phyloP scores from a whole-genome alignment of 2,329 filamentous ascomycete genomes.

The Aschersonia sp. region DNA sequence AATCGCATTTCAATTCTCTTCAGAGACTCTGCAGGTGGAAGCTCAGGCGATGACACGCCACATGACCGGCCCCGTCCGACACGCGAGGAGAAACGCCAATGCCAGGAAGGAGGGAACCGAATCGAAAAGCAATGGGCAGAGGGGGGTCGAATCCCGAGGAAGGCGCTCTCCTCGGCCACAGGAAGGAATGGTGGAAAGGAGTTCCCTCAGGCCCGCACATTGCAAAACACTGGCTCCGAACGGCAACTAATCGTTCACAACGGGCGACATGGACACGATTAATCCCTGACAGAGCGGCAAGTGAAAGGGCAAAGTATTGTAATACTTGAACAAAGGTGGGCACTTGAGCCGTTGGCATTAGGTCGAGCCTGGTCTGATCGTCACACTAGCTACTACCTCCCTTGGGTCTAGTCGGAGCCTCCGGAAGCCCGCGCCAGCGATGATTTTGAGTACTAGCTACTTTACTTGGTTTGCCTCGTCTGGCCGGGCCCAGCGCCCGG shows the following conservation, averaged over 20 bases:
- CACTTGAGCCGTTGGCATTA: not conserved
- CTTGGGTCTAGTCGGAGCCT: not conserved
- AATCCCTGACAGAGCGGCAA: not conserved
- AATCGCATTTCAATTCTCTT: not conserved
- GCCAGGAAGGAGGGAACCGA: not conserved
- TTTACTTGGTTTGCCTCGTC: no score
- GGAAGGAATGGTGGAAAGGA: no score
- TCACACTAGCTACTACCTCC: not conserved
- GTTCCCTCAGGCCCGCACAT: not conserved
- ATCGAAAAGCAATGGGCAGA: not conserved
- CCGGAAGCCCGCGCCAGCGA: not conserved
- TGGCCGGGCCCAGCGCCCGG: no score
- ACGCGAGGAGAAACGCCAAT: not conserved
- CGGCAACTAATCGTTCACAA: not conserved
- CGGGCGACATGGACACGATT: not conserved
- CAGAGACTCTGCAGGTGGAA: not conserved
- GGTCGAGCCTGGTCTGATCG: not conserved
- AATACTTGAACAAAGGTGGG: not conserved
- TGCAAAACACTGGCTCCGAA: not conserved
- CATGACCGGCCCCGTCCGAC: not conserved
- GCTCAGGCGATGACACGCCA: not conserved
- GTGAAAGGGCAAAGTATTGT: not conserved
- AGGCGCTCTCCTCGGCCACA: not conserved
- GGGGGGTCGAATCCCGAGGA: not conserved
- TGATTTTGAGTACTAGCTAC: no score